Base-by-base conservation (phyloP, 2,329 filamentous ascomycete species). In the Beauveria asiatica region DNA sequence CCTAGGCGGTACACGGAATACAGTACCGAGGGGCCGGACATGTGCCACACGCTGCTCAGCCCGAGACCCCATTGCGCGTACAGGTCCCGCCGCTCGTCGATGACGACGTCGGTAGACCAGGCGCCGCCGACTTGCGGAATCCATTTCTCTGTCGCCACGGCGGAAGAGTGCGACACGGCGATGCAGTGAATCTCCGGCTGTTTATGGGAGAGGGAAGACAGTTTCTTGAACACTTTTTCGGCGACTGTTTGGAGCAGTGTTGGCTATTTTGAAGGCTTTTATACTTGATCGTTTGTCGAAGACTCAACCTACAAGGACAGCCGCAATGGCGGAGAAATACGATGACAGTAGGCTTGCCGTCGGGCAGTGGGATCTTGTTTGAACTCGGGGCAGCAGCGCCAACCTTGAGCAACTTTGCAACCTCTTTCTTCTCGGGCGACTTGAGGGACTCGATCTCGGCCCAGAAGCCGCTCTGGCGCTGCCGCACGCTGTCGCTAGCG, bases 261-360 rank as follows among this genome's bases (percentile, higher is more conserved):
- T 27, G 57, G 25, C 27, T 48, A 10, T 23, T 52, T 52, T 10
- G 9, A 44, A 4, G 27, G 33, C 5, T 16, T 33, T 37, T 16
- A 37, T 37, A 37, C 33, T 37, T 16, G 13, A 37, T 37, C 33
- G 33, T 37, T 37, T 37, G 33, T 37, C 33, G 13, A 16, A 37
- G 33, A 37, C 11, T 37, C 5, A 37, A 37, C 80, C 69, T 79
- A 88, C 87, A 89, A 11, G 87, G 87, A 74, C 87, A 89, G 39
- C 87, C 88, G 69, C 87, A 90, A 70, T 90, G 87, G 39, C 88
- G 78, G 6, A 91, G 77, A 67, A 91, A 91, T 17, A 83, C 79
- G 21, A 91, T 73, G 1, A 91, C 69, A 0, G 80, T 82, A 0
- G 84, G 83, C 65, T 81, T 83, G 25, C 75, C 73, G 46, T 76